Evolutionary conservation across 805 yeast species (phyloP), one percentile per base, ranked within the genome.

Genomic region (Candida lessepsii): DNA sequence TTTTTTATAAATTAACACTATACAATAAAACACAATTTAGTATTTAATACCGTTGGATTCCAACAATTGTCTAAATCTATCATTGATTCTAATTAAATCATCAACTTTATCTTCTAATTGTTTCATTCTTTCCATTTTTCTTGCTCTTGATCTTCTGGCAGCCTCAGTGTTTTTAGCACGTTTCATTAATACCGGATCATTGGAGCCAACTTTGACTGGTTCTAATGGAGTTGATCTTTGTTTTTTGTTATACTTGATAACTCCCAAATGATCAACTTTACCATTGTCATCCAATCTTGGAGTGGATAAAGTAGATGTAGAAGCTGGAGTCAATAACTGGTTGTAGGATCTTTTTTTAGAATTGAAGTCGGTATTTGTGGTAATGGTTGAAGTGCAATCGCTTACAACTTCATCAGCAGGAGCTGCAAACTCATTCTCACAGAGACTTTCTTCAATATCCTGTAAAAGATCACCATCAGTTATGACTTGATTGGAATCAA

Each of bases 131-230:
- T 86, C 86, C 81, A 85, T 81, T 65, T 90, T 88, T 61, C 96
- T 80, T 17, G 96, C 96, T 56, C 97, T 75, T 19, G 96, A 88
- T 58, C 96, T 79, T 63, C 97, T 81, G 6, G 97, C 97, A 51
- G 98, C 97, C 60, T 89, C 96, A n/a, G 91, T 91, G 75, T 93
- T 91, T 65, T 91, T 82, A 7, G 98, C 98, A 60, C 98, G 82
- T 70, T 91, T 91, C 54, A 85, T 61, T 33, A 87, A 78, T 42
- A 75, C 76, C n/a, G 83, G 78, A 61, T 89, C 96, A 35, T 60
- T 65, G 32, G 74, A 76, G 23, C 77, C 72, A 32, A 70, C 46
- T 34, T 76, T 75, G 41, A 89, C 73, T 8, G 95, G 95, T 50
- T 73, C 69, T 61, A 88, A 72, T 7, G 95, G 95, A 44, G 70